Base-by-base conservation (phyloP, 345 rosid genomes). In the Moringa oleifera region DNA sequence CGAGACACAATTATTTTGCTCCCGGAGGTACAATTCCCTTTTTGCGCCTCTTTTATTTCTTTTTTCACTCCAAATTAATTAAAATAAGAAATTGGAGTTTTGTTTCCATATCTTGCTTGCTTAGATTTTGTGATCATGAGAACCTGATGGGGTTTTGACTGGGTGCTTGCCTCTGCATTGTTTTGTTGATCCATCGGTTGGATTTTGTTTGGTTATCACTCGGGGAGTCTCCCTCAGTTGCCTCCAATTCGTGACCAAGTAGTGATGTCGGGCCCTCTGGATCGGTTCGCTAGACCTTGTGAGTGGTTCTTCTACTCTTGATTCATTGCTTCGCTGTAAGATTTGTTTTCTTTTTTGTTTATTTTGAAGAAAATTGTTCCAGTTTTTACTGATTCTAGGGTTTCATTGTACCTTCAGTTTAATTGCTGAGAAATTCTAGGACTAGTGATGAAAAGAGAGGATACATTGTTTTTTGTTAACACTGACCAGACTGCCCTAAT, bases 221-320 rank as follows among this genome's bases (percentile, higher is more conserved):
- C 19, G 51, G 47, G 13, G 47, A 41, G 47, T 28, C 33, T 28
- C 33, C 33, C 5, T 28, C 16, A 23, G 58, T 60, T 37, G 55
- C 33, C 18, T 63, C 31, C 53, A 62, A 50, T 53, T 36, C 45
- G 45, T 52, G 6, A 20, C 25, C 46, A 55, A 67, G 57, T 65
- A 33, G 74, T 71, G 70, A 93, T 94, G 99, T 94, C 99, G 58
- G 97, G 97, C 45, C 96, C 92, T 0, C 86, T 90, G 53, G 99
- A 94, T 85, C 95, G 95, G 23, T 88, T 90, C 67, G 96, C 97
- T 7, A 78, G 86, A 65, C 98, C 98, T 71, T 89, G 98, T 92
- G 76, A 89, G 98, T 87, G 11, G 11, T 15, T 53, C 52, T 52
- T 71, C 57, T 52, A 6, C 52, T 24, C 9, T 28, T 33, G 18